Conservation (phyloP, 1,284 basidiomycete genomes). For the Microbotryum silenes-acaulis region DNA sequence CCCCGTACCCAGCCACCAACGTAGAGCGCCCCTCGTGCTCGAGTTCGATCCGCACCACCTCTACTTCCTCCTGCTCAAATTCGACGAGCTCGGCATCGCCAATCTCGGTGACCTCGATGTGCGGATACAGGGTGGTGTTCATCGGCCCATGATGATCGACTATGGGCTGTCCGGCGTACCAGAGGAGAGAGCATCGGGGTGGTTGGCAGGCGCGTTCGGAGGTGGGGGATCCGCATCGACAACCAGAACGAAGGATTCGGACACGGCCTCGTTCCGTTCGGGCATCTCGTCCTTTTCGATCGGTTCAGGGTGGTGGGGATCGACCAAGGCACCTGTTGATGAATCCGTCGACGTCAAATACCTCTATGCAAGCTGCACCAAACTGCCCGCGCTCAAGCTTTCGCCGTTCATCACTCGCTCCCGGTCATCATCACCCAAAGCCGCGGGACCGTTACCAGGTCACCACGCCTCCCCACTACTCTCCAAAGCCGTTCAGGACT, state of each 20-base stretch:
- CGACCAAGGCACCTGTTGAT: constrained; percentile 54
- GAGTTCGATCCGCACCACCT: constrained; percentile 71
- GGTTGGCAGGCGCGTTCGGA: constrained; percentile 66
- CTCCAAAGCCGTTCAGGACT: constrained; percentile 53
- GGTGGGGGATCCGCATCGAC: constrained; percentile 18
- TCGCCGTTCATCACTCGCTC: constrained; percentile 24
- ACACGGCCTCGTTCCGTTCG: constrained; percentile 42
- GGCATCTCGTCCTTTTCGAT: constrained; percentile 66
- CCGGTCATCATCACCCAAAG: constrained; percentile 48
- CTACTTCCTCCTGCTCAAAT: constrained; percentile 76
- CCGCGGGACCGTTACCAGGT: constrained; percentile 46
- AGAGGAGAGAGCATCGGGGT: constrained; percentile 45
- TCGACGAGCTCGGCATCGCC: constrained; percentile 66
- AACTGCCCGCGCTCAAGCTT: constrained; percentile 60
- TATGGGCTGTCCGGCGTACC: constrained; percentile 38
- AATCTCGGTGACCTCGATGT: constrained; percentile 71
- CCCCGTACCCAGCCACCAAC: not conserved
- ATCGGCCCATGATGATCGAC: constrained; percentile 64
- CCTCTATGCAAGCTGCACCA: constrained; percentile 78
- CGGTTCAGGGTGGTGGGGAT: constrained; percentile 60
- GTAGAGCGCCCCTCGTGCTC: constrained; percentile 47
- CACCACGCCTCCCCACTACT: not conserved
- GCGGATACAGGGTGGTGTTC: constrained; percentile 54
- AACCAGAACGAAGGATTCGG: constrained; percentile 4
- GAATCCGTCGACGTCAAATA: constrained; percentile 60